Base-by-base conservation (phyloP, 2,329 filamentous ascomycete species). In the Thielaviopsis punctulata region DNA sequence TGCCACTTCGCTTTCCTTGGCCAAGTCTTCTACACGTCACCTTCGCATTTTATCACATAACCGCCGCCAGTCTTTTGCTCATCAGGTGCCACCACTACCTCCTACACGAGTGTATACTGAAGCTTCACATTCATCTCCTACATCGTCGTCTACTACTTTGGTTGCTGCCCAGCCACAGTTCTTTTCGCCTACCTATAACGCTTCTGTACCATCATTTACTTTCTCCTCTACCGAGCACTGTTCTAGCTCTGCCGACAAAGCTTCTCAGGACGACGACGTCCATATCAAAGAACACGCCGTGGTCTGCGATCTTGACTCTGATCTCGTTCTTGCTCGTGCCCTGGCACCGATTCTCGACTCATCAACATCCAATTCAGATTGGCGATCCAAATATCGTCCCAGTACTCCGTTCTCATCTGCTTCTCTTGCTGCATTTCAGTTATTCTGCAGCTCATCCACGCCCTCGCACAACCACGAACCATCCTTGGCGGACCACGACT, bases 291-390 rank as follows among this genome's bases (percentile, higher is more conserved):
- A 45, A 8, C 25, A 41, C 23, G 43, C 19, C 27, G 10, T 25
- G 30, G 10, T 36, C 33, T 18, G 21, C 24, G 23, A 44, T 15
- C 30, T 46, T 10, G 47, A 51, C 19, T 45, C 47, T 9, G 48
- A 53, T 45, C 47, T 48, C 25, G 25, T 18, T 19, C 30, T 49
- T 39, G 47, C 52, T 18, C 52, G 23, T 24, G 48, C 43, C 9
- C 23, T 46, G 22, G 47, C 33, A 10, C 39, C 48, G 21, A 7
- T 49, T 30, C 41, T 47, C 22, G 52, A 50, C 27, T 7, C 25
- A 6, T 4, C 27, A 19, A 49, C 24, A 18, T 49, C 33, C n/a
- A 44, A 3, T 4, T 41, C 15, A n/a, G 41, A 13, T 24, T 45
- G 41, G 49, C n/a, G 8, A 43, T 27, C 43, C 7, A 24, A 21